phyloP scores from a whole-genome alignment of 2,329 filamentous ascomycete genomes.

The Paraphaeosphaeria minitans region DNA sequence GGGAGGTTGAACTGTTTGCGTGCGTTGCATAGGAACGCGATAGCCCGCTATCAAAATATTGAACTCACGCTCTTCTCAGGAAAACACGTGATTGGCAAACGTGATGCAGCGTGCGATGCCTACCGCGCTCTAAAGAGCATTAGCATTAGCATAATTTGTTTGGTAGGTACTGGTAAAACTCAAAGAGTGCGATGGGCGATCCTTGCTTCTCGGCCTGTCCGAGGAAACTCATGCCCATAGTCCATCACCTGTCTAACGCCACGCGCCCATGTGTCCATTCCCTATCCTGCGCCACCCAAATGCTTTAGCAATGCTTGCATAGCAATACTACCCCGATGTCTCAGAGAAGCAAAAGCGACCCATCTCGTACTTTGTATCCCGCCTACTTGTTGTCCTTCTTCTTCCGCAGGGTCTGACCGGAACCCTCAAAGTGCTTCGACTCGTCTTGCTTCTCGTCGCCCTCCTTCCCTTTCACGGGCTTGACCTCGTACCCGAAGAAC shows the following conservation, averaged over 20 bases:
- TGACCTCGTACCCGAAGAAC: slow-evolving; percentile 95
- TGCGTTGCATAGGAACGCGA: neutral
- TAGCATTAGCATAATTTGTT: neutral
- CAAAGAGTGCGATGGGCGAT: neutral
- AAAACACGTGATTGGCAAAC: neutral
- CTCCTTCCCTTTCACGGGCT: slow-evolving; percentile 80
- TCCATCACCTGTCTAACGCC: slow-evolving; percentile 23
- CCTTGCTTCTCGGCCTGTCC: neutral
- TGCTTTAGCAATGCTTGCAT: slow-evolving; percentile 20
- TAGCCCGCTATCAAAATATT: neutral
- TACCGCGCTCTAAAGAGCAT: neutral
- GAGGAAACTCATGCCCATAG: neutral
- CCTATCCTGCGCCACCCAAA: slow-evolving; percentile 31
- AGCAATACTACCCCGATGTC: neutral
- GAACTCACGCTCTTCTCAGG: neutral
- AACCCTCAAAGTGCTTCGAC: slow-evolving; percentile 74
- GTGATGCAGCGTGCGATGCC: neutral
- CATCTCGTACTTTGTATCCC: neutral
- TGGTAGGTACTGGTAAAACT: too few species aligned
- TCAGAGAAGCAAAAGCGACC: neutral
- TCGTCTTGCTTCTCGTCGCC: slow-evolving; percentile 67
- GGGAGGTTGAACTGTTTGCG: neutral
- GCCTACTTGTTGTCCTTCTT: slow-evolving; percentile 62
- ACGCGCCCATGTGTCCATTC: slow-evolving; percentile 17
- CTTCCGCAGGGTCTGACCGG: slow-evolving; percentile 82